Conservation (phyloP, 2,329 filamentous ascomycete species). For the Calonectria hongkongensis region DNA sequence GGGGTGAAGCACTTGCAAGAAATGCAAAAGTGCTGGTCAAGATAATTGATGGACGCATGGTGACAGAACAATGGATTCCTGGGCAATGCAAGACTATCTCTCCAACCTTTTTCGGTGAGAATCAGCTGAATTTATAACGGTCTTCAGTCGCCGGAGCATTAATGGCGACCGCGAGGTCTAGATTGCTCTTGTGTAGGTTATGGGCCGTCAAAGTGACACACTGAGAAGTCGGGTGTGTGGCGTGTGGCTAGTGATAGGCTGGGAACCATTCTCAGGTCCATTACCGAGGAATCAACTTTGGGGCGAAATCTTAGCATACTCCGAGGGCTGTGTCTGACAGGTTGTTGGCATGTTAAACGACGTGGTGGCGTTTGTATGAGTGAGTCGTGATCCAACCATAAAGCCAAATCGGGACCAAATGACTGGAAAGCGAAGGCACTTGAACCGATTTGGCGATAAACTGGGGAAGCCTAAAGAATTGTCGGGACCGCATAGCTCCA, state of each 20-base stretch:
- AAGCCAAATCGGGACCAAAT: background rate
- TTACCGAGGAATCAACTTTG: background rate
- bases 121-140: background rate
- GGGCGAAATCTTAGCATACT: background rate
- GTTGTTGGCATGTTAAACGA: background rate
- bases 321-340: background rate
- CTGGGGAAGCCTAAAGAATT: background rate
- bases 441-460: background rate
- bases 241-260: background rate
- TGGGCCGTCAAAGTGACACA: background rate
- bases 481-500: background rate
- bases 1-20: constrained; percentile 2
- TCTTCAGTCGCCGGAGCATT: background rate
- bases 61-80: background rate
- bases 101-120: background rate
- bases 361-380: background rate
- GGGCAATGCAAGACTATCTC: background rate
- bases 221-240: background rate
- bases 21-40: constrained; percentile 4
- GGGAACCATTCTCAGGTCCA: background rate
- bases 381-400: background rate
- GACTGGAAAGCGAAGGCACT: background rate
- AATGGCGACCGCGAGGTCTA: background rate
- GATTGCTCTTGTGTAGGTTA: background rate
- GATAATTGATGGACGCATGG: background rate